Percentiles rank a stretch among this genome's conserved stretches.
These are phyloP conservation scores for Botrytis paeoniae DNA, from an alignment of 2,329 filamentous ascomycete genomes.

Conservation along the genomic window DNA sequence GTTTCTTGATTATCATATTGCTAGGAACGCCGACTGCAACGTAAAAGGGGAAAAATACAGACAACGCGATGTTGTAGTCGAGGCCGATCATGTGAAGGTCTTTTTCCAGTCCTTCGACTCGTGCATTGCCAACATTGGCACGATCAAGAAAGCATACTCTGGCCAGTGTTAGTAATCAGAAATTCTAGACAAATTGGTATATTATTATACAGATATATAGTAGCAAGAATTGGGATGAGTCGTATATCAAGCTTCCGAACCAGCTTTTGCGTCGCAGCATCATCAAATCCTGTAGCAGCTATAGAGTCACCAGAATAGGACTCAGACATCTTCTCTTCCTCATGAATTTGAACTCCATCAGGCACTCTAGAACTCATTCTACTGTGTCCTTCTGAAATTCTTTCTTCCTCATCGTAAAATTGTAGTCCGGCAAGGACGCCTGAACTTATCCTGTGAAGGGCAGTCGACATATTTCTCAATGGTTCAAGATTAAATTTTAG, in stretches of 20 bases:
- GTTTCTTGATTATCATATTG: constrained; percentile 41
- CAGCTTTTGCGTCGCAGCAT: constrained; percentile 27
- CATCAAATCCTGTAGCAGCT: constrained; percentile 22
- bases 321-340: constrained; percentile 1
- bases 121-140: constrained; percentile 37
- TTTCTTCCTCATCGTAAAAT: not conserved
- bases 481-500: not conserved
- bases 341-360: not conserved
- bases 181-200: not conserved
- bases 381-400: not conserved
- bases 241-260: constrained; percentile 33
- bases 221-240: constrained; percentile 46
- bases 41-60: constrained; percentile 37
- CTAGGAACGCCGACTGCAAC: constrained; percentile 36
- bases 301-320: not conserved
- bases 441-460: not conserved
- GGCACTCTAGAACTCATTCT: not conserved
- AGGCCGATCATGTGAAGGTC: constrained; percentile 36
- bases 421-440: not conserved
- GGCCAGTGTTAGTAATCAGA: constrained; percentile 1
- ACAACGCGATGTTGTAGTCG: constrained; percentile 38
- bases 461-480: not conserved
- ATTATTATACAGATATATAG: constrained; percentile 46
- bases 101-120: constrained; percentile 35
- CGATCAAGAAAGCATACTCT: constrained; percentile 36